These are phyloP conservation scores for Fusarium euwallaceae DNA, from an alignment of 2,329 filamentous ascomycete species.

Conservation along the genomic window DNA sequence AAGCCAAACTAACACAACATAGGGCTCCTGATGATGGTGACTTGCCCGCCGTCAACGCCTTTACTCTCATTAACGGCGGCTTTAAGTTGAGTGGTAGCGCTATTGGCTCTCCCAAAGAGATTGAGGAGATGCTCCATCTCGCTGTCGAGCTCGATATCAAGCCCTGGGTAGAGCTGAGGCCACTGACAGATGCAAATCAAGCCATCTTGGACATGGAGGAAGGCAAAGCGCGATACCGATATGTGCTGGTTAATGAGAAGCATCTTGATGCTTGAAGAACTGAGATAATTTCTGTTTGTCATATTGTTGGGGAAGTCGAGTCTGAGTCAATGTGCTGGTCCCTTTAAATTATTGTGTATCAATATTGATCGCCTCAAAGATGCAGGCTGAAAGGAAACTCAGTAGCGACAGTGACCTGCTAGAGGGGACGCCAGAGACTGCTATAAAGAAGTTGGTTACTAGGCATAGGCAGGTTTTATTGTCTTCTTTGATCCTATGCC, in stretches of 20 bases:
- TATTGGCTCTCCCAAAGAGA: conserved; percentile 65
- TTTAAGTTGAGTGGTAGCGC: conserved; percentile 58
- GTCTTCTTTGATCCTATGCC: not conserved
- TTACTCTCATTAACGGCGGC: conserved; percentile 8
- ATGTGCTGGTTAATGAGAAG: conserved; percentile 58
- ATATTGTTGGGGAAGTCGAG: not conserved
- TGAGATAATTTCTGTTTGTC: not conserved
- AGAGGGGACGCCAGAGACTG: not conserved
- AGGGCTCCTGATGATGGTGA: conserved; percentile 6
- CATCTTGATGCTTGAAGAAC: not conserved
- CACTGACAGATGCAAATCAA: conserved; percentile 67
- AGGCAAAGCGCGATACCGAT: conserved; percentile 62
- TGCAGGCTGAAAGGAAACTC: not conserved
- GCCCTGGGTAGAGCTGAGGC: conserved; percentile 66
- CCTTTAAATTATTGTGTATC: not conserved
- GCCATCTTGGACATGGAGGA: conserved; percentile 66
- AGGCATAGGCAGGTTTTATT: not conserved
- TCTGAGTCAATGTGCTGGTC: not conserved
- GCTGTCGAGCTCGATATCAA: conserved; percentile 66
- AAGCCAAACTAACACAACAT: not conserved
- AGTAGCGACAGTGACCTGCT: not conserved
- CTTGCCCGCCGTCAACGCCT: conserved; percentile 15
- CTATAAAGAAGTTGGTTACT: not conserved
- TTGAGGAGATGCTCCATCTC: conserved; percentile 69
- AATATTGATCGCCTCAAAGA: not conserved